A percentile compares a stretch with the other conserved stretches of the same genome.
phyloP scores from a whole-genome alignment of 2,329 filamentous ascomycete species.

The Capronia epimyces region DNA sequence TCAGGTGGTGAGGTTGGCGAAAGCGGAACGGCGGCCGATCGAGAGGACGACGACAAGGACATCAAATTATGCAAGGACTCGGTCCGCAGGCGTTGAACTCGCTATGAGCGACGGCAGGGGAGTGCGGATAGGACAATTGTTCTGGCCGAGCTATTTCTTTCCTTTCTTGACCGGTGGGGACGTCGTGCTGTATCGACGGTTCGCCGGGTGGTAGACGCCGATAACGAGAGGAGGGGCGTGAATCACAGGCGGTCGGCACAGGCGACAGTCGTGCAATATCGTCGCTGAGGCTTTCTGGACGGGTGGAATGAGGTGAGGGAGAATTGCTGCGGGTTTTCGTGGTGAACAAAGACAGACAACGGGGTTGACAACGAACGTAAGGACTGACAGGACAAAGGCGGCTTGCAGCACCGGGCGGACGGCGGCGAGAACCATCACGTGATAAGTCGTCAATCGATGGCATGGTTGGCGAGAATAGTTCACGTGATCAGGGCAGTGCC shows the following conservation, averaged over 20 bases:
- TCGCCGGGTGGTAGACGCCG: not conserved
- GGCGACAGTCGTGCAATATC: not conserved
- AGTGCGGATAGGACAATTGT: conserved; percentile 1
- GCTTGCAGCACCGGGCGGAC: not conserved
- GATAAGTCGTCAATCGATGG: not conserved
- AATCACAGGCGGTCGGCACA: not conserved
- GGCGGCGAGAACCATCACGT: not conserved
- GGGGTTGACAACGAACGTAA: not conserved
- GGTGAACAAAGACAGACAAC: not conserved
- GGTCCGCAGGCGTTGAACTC: conserved; percentile 10
- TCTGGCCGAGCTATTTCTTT: conserved; percentile 3
- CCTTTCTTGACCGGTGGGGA: not conserved
- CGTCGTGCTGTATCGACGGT: conserved; percentile 1
- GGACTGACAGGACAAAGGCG: not conserved
- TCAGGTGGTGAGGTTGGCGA: conserved; percentile 42
- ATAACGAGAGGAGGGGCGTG: not conserved
- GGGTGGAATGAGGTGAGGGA: not conserved
- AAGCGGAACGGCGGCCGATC: conserved; percentile 37
- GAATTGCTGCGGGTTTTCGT: not conserved
- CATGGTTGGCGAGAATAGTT: not conserved
- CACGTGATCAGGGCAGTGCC: no score
- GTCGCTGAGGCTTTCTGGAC: not conserved
- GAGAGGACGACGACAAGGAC: conserved; percentile 17
- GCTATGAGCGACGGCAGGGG: conserved; percentile 10
- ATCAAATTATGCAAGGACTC: conserved; percentile 21